Base-by-base conservation (phyloP, 495 filamentous ascomycete genomes). In the Penicillium herquei region DNA sequence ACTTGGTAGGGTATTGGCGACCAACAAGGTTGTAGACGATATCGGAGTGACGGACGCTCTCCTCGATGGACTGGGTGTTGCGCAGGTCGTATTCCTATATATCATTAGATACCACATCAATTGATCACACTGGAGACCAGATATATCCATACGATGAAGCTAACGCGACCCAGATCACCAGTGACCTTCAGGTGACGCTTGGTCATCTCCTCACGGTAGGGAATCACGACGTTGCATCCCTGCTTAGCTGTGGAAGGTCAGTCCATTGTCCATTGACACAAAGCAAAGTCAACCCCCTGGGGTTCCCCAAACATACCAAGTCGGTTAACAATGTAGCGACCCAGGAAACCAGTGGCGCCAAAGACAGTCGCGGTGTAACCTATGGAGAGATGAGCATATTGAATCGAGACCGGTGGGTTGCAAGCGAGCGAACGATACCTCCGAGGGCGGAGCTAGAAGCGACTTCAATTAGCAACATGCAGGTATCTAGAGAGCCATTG, bases 311-410 rank as follows among this genome's bases (percentile, higher is more conserved):
- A 66, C 81, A 59, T 82, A 96, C 94, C 94, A 66, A 99, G 85
- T 65, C 88, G 84, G 75, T 96, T 95, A 65, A 98, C 94, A 73
- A 99, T 95, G 72, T 99, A 99, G 64, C 94, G 87, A 65, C 94
- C 94, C 39, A 99, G 81, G 71, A 95, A 92, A 58, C 94, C 94
- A 40, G 93, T 96, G 58, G 95, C 95, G 73, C 94, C 94, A 73
- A 99, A 99, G 65, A 99, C 92, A 40, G 94, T 99, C 34, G 88
- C 92, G 55, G 92, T 97, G 73, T 98, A 91, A 50, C 91, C 92
- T 91, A 78, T 60, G 43, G 49, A 63, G 51, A 57, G 56, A 58
- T 70, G 68, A 68, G 66, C 52, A 53, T 48, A 52, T 51, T 54
- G 55, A 51, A 56, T 42, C 17, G 34, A 48, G 55, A 34, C 34